Conservation (phyloP, 148 eudicot genomes). For the Selenicereus undatus region DNA sequence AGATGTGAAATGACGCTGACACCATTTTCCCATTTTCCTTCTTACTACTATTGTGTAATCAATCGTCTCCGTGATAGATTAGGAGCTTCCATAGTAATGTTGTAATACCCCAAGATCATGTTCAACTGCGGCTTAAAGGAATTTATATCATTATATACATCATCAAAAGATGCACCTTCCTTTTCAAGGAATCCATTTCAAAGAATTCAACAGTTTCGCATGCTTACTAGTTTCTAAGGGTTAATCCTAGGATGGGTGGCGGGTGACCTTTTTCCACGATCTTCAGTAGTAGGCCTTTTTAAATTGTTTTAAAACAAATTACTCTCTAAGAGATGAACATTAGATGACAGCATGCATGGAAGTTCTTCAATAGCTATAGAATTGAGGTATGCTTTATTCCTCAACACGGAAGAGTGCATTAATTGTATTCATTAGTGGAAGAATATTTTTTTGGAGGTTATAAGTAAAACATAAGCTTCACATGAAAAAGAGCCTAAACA, state of each 20-base stretch:
- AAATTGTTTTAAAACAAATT: background rate
- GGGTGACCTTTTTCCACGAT: too few species aligned
- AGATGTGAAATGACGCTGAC: background rate
- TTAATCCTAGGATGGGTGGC: background rate
- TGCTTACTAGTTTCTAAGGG: background rate
- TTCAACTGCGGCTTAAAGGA: background rate
- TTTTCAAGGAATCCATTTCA: background rate
- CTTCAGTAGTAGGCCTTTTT: too few species aligned
- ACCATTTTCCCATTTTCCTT: background rate
- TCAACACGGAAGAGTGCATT: background rate
- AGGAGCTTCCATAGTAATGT: background rate
- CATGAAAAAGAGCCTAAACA: background rate
- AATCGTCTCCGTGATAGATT: background rate
- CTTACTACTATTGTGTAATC: background rate
- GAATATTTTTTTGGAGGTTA: too few species aligned
- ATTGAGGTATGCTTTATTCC: background rate
- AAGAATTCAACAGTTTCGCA: background rate
- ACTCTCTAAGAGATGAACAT: background rate
- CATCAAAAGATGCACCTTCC: background rate
- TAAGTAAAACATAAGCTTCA: background rate
- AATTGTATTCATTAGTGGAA: background rate
- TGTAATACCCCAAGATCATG: background rate
- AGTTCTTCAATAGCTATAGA: background rate
- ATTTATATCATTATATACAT: too few species aligned
- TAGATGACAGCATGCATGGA: background rate